Evolutionary conservation across 148 eudicot genomes (phyloP), one percentile per base, ranked within the genome.

Genomic region (Talinum fruticosum): DNA sequence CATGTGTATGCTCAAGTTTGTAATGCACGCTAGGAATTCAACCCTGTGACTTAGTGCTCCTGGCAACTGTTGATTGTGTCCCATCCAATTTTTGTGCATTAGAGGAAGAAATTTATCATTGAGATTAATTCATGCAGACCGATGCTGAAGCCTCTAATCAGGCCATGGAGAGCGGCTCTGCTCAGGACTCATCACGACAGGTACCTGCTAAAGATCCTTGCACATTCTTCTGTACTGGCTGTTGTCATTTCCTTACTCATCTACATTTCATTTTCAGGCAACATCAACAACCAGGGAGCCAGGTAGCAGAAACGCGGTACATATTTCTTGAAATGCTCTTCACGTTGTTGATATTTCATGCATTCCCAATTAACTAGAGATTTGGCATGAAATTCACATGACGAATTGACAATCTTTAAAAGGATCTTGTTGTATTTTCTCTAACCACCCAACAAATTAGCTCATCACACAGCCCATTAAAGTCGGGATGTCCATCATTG

Each of bases 301-400:
- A 75, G 83, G 85, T 77, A 82, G 54, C 54, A 86, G 89, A 88
- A 76, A 74, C 57, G 80, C 77, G 41, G 91, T 88, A 77, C 78
- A 87, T 86, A 75, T 79, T 83, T 81, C 44, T 49, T 30, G 6
- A 38, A 14, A 77, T 36, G 30, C 61, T 0, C 34, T 57, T 62
- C 37, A n/a, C 21, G 15, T 53, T 34, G 32, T 47, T 72, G 59
- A 72, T 75, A 7, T 66, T 2, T 66, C 34, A 35, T 69, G 29
- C 54, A 71, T 29, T 71, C 1, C 28, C 26, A 37, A 37, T 37
- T 29, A 29, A 19, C 49, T 19, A 57, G 49, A 30, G 19, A 49
- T 41, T 71, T 44, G 1, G 1, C 62, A 29, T 15, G 34, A 49
- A 18, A 30, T n/a, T n/a, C n/a, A n/a, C n/a, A n/a, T n/a, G n/a